Percentiles rank a stretch among this genome's conserved stretches.
These are phyloP conservation scores for Epichloe gansuensis DNA, from an alignment of 2,329 filamentous ascomycete genomes.

Conservation along the genomic window DNA sequence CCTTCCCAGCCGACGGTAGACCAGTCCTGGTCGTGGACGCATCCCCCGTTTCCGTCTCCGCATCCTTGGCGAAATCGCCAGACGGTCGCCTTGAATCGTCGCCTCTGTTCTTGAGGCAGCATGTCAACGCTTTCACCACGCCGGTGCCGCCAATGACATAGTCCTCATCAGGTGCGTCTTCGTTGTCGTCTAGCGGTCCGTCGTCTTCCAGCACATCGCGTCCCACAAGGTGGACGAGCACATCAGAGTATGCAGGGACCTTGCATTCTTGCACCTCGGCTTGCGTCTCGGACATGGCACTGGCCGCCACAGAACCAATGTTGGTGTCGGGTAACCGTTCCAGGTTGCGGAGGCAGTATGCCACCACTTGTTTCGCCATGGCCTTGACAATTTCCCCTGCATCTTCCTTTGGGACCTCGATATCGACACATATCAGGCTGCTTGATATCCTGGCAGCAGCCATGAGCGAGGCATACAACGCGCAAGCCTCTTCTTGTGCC, in stretches of 20 bases:
- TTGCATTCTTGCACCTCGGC: conserved; percentile 16
- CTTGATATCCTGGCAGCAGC: conserved; percentile 74
- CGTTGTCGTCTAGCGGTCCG: conserved; percentile 45
- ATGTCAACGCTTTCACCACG: conserved; percentile 84
- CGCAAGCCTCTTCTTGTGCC: conserved; percentile 83
- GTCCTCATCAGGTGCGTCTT: conserved; percentile 72
- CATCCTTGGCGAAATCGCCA: conserved; percentile 38
- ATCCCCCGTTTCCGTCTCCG: conserved; percentile 31
- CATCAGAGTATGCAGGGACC: conserved; percentile 50
- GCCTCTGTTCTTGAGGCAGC: conserved; percentile 69
- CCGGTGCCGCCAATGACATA: conserved; percentile 94
- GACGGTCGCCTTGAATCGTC: conserved; percentile 46
- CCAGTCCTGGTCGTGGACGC: conserved; percentile 29
- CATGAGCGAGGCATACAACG: conserved; percentile 82
- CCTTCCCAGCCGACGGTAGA: conserved; percentile 41
- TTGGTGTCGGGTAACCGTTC: conserved; percentile 61
- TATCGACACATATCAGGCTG: conserved; percentile 77
- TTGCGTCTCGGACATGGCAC: conserved; percentile 27
- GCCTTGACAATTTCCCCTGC: conserved; percentile 88
- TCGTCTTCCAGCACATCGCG: conserved; percentile 40
- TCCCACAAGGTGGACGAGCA: conserved; percentile 77
- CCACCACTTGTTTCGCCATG: conserved; percentile 85
- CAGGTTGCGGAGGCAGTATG: conserved; percentile 86
- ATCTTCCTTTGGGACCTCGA: conserved; percentile 70
- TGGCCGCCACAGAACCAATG: conserved; percentile 33